These are phyloP conservation scores for Cyberlindnera galapagoensis DNA, from an alignment of 805 yeast genomes.

Conservation along the genomic window DNA sequence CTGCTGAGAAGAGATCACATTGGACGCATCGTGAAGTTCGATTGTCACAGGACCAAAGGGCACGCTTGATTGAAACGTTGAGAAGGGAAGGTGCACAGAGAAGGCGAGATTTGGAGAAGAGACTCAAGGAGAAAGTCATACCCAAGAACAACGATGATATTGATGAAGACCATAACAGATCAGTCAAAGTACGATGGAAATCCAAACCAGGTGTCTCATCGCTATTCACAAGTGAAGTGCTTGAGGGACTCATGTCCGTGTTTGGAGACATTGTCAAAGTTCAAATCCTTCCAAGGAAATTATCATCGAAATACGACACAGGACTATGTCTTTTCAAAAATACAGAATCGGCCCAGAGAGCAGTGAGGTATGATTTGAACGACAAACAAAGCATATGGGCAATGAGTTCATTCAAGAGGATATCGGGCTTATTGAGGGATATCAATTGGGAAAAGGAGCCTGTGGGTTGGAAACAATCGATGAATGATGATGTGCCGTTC, in stretches of 20 bases:
- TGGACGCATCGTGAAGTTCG: slow-evolving; percentile 14
- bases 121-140: slow-evolving; percentile 6
- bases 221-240: slow-evolving; percentile 16
- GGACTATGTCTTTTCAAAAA: slow-evolving; percentile 13
- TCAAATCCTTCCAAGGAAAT: slow-evolving; percentile 10
- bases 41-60: slow-evolving; percentile 8
- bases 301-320: slow-evolving; percentile 11
- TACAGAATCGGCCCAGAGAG: slow-evolving; percentile 8
- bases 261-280: slow-evolving; percentile 18
- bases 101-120: slow-evolving; percentile 15
- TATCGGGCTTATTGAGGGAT: slow-evolving; percentile 18
- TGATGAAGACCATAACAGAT: slow-evolving; percentile 1
- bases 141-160: not conserved
- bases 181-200: slow-evolving; percentile 21
- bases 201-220: slow-evolving; percentile 17
- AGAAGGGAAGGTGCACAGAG: slow-evolving; percentile 20
- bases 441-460: slow-evolving; percentile 10
- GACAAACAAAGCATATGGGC: slow-evolving; percentile 16
- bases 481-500: slow-evolving; percentile 9
- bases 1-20: slow-evolving; percentile 13
- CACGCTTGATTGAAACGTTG: slow-evolving; percentile 15
- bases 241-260: slow-evolving; percentile 18
- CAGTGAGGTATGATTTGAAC: slow-evolving; percentile 11
- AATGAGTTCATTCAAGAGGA: slow-evolving; percentile 15
- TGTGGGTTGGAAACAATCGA: slow-evolving; percentile 4